Evolutionary conservation across 2,329 filamentous ascomycete species (phyloP).

Genomic region (Zasmidium citrigriseum): DNA sequence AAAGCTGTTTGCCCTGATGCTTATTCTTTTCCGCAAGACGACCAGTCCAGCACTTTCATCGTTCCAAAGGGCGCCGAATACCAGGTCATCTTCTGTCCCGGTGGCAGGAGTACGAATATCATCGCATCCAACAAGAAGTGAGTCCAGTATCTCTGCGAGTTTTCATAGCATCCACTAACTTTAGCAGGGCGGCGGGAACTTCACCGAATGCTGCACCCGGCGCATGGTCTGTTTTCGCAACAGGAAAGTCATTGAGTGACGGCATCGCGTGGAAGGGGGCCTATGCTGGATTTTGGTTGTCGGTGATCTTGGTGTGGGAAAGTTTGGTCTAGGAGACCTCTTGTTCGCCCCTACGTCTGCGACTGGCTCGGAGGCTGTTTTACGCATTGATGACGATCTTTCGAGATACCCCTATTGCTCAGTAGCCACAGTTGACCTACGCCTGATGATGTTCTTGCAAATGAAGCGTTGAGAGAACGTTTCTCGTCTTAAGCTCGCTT

Average conservation of each 20-base stretch:
- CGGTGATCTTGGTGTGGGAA: not conserved
- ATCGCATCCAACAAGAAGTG: slow-evolving; percentile 34
- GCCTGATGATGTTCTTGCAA: not conserved
- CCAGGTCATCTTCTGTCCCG: slow-evolving; percentile 77
- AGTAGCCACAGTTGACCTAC: not conserved
- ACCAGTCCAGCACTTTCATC: slow-evolving; percentile 59
- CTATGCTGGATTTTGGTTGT: slow-evolving; percentile 7
- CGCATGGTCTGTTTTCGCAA: slow-evolving; percentile 13
- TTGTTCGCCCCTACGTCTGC: not conserved
- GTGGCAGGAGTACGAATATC: slow-evolving; percentile 52
- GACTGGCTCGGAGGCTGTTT: not conserved
- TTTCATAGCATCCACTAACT: not conserved
- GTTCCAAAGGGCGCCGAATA: slow-evolving; percentile 69
- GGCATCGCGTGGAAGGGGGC: slow-evolving; percentile 14
- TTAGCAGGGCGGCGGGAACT: slow-evolving; percentile 6
- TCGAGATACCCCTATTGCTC: not conserved
- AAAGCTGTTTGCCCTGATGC: slow-evolving; percentile 81
- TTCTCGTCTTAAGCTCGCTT: not conserved
- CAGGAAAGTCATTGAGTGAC: slow-evolving; percentile 18
- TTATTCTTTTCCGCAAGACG: slow-evolving; percentile 72
- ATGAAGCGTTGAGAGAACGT: too few species aligned
- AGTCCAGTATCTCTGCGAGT: slow-evolving; percentile 2
- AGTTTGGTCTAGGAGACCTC: not conserved
- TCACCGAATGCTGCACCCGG: slow-evolving; percentile 16
- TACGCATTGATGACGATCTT: not conserved